These are phyloP conservation scores for Corylus heterophylla DNA, from an alignment of 306 rosid species.

Conservation along the genomic window DNA sequence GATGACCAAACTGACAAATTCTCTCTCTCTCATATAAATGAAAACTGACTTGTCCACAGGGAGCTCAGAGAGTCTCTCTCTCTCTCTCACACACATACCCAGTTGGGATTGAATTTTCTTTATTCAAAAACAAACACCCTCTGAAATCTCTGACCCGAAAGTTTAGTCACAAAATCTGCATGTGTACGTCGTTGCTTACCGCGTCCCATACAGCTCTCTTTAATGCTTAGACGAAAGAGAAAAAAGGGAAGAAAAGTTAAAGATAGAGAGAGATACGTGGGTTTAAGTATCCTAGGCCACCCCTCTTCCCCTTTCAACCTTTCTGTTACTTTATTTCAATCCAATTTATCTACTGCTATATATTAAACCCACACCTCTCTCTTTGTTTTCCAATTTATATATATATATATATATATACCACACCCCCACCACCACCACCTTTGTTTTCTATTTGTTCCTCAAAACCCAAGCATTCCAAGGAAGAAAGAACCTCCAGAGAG, in stretches of 20 bases:
- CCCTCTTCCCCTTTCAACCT: constrained; percentile 23
- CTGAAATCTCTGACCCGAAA: constrained; percentile 79
- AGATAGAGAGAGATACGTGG: neutral
- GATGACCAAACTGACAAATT: constrained; percentile 45
- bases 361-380: neutral
- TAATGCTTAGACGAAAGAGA: constrained; percentile 25
- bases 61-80: constrained; percentile 28
- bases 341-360: constrained; percentile 26
- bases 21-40: constrained; percentile 8
- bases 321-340: constrained; percentile 34
- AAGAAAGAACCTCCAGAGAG: neutral
- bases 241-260: constrained; percentile 19
- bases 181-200: constrained; percentile 73
- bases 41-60: constrained; percentile 44
- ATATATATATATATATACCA: constrained; percentile 16
- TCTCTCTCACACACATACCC: constrained; percentile 2
- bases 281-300: constrained; percentile 32
- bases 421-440: constrained; percentile 25
- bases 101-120: constrained; percentile 40
- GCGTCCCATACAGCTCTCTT: constrained; percentile 48
- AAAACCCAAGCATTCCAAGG: neutral
- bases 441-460: constrained; percentile 2
- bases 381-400: neutral
- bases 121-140: constrained; percentile 43
- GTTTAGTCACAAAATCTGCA: constrained; percentile 88